Conservation (phyloP, 2,329 filamentous ascomycete genomes). For the Tolypocladium nubicola region DNA sequence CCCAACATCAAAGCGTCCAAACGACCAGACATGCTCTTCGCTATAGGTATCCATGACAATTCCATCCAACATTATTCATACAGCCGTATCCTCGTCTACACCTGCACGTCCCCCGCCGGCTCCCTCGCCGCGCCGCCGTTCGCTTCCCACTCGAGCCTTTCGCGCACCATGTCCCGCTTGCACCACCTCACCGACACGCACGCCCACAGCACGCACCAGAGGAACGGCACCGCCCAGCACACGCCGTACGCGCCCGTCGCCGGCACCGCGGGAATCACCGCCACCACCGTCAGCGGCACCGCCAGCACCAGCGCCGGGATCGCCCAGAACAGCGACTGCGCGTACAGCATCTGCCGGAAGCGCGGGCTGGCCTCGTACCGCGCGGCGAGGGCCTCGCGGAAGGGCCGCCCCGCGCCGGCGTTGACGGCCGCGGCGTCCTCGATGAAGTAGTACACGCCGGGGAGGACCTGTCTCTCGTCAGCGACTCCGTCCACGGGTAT, state of each 20-base stretch:
- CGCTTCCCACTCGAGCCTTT: slow-evolving; percentile 26
- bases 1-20: neutral
- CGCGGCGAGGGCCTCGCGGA: slow-evolving; percentile 28
- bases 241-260: slow-evolving; percentile 25
- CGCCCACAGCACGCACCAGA: slow-evolving; percentile 25
- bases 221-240: slow-evolving; percentile 28
- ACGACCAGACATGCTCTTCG: neutral
- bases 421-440: slow-evolving; percentile 61
- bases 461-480: slow-evolving; percentile 31
- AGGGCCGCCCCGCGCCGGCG: slow-evolving; percentile 41
- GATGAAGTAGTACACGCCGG: slow-evolving; percentile 52
- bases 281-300: slow-evolving; percentile 23
- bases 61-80: neutral
- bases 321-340: slow-evolving; percentile 30
- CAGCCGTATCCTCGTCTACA: neutral
- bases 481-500: neutral
- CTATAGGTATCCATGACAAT: neutral
- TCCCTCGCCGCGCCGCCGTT: neutral
- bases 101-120: neutral
- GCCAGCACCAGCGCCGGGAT: slow-evolving; percentile 26
- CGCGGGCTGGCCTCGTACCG: slow-evolving; percentile 29
- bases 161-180: slow-evolving; percentile 24
- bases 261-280: slow-evolving; percentile 22
- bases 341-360: slow-evolving; percentile 28
- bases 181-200: slow-evolving; percentile 23